phyloP scores from a whole-genome alignment of 129 eudicot species.

The Chrysanthemum makinoi region DNA sequence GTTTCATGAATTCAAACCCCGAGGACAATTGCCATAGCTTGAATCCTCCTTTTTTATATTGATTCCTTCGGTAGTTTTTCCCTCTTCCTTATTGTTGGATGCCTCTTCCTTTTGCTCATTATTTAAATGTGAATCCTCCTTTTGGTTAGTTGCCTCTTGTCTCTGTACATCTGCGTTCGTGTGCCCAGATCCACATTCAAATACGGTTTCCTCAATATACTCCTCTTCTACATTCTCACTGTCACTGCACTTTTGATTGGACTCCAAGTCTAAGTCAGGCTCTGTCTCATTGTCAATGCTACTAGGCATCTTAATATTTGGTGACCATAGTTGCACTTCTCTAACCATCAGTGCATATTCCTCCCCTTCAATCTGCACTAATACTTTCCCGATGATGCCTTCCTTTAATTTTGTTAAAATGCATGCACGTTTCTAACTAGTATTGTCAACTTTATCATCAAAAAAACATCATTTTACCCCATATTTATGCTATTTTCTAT shows the following conservation, averaged over 20 bases:
- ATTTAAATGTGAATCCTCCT: no score
- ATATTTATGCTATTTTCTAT: neutral
- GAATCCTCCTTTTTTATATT: neutral
- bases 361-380: neutral
- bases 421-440: neutral
- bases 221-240: neutral
- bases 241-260: neutral
- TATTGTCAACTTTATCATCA: neutral
- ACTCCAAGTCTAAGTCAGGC: neutral
- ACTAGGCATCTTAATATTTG: neutral
- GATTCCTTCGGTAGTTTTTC: neutral
- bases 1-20: neutral
- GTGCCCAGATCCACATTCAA: neutral
- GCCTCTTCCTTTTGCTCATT: no score
- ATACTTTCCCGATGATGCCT: neutral
- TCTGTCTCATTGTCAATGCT: neutral
- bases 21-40: neutral
- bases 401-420: neutral
- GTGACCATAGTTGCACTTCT: neutral
- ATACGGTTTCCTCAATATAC: neutral
- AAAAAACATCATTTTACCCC: neutral
- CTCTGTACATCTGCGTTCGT: no score
- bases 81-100: neutral
- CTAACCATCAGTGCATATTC: neutral
- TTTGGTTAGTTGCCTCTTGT: no score